Percentiles rank a stretch among this genome's conserved stretches.
phyloP scores from a whole-genome alignment of 1,139 yeast genomes.

The Citeromyces siamensis region DNA sequence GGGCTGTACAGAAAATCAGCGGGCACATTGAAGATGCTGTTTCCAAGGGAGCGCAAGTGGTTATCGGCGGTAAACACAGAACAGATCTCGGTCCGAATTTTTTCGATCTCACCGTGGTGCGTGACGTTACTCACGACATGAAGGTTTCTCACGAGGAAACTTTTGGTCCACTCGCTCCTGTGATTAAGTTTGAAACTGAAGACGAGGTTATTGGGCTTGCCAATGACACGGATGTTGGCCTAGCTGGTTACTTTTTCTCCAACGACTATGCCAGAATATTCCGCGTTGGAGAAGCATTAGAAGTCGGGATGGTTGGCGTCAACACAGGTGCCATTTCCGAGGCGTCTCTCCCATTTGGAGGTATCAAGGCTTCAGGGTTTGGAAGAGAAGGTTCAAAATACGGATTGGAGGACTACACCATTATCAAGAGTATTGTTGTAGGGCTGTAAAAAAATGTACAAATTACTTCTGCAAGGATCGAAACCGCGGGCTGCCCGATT shows the following conservation, averaged over 20 bases:
- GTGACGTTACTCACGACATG: conserved; percentile 54
- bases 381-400: conserved; percentile 75
- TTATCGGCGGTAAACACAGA: conserved; percentile 53
- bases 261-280: conserved; percentile 48
- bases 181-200: conserved; percentile 49
- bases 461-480: too few species aligned
- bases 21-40: conserved; percentile 67
- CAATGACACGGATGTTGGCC: conserved; percentile 58
- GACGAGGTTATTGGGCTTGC: conserved; percentile 63
- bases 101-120: conserved; percentile 64
- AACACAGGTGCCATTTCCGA: conserved; percentile 69
- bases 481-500: too few species aligned
- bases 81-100: conserved; percentile 63
- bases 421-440: conserved; percentile 46
- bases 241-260: conserved; percentile 75
- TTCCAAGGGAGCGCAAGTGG: conserved; percentile 53
- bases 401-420: conserved; percentile 66
- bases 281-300: conserved; percentile 57
- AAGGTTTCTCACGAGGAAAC: conserved; percentile 64
- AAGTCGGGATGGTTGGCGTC: conserved; percentile 74
- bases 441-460: conserved; percentile 21
- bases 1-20: conserved; percentile 57
- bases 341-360: conserved; percentile 68
- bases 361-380: conserved; percentile 68
- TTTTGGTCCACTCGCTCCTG: conserved; percentile 83